Base-by-base conservation (phyloP, 371 early-diverging fungal genomes). In the Lichtheimia ornata region DNA sequence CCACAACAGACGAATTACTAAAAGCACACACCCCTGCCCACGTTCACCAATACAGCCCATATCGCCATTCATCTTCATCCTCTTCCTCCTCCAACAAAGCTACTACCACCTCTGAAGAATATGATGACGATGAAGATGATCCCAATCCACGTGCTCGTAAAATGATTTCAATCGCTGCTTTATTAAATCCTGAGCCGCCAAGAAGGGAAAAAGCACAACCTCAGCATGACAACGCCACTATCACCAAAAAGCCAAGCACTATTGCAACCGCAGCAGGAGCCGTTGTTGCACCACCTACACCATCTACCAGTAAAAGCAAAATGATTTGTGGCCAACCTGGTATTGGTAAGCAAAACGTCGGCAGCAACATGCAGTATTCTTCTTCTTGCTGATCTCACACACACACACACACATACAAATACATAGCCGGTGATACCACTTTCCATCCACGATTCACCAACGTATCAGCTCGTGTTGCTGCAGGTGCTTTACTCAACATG, bases 261-360 rank as follows among this genome's bases (percentile, higher is more conserved):
- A n/a, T 65, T 67, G 2, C 64, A 61, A 30, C 63, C 64, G 9
- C 74, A 74, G 47, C 66, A 74, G 25, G 56, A 64, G n/a, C 62
- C 63, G 4, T 66, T 69, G 50, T 74, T 56, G 63, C 65, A 5
- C 63, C 76, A 9, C 71, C 69, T 30, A 68, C 73, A 14, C 84
- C 81, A 9, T 81, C 80, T 6, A 73, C 68, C 6, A 50, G 80
- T 1, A 65, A 74, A 0, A 82, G 76, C 54, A 77, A 80, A 27
- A 83, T 83, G 81, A 72, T 70, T 24, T 82, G 83, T 62, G 81
- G 84, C 1, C 78, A 84, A 53, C 50, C 81, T 42, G 84, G 82
- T 17, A 83, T 81, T 51, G 77, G 70, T 65, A 63, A 52, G 50
- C 25, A 28, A 52, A n/a, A 5, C 25, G 9, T 24, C 15, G 15